Evolutionary conservation across 2,329 filamentous ascomycete species (phyloP).

Genomic region (Pseudogymnoascus sp.): DNA sequence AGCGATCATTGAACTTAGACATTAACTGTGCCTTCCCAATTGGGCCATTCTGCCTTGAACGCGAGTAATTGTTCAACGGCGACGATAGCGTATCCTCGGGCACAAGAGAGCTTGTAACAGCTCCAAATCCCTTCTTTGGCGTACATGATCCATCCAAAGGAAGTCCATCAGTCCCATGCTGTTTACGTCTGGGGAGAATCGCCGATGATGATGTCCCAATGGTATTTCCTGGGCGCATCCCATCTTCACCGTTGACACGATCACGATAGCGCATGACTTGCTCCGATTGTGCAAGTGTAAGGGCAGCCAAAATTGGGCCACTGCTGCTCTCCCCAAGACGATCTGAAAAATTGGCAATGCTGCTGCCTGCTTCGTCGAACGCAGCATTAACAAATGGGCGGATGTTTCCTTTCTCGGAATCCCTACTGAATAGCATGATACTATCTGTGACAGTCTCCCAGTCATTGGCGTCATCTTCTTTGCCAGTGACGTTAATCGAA

Average conservation of each 20-base stretch:
- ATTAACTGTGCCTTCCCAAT: not conserved
- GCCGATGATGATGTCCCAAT: not conserved
- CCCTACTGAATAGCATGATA: not conserved
- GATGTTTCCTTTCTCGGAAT: not conserved
- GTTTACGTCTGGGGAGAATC: not conserved
- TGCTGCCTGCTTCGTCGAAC: slow-evolving; percentile 21
- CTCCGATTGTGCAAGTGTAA: not conserved
- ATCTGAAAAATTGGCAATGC: slow-evolving; percentile 25
- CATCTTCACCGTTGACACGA: not conserved
- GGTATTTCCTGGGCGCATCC: not conserved
- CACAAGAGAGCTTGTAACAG: not conserved
- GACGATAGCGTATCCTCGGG: not conserved
- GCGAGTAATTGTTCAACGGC: not conserved
- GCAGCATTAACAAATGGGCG: slow-evolving; percentile 13
- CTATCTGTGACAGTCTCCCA: slow-evolving; percentile 27
- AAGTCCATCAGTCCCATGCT: not conserved
- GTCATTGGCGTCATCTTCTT: slow-evolving; percentile 21
- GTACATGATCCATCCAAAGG: not conserved
- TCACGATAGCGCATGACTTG: not conserved
- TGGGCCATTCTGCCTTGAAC: not conserved
- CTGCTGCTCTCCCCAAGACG: slow-evolving; percentile 8
- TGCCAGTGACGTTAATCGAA: slow-evolving; percentile 7
- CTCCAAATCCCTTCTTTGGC: not conserved
- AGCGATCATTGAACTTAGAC: not conserved
- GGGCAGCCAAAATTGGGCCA: not conserved